Evolutionary conservation across 2,329 filamentous ascomycete species (phyloP).

Genomic region (Neoascochyta sp.): DNA sequence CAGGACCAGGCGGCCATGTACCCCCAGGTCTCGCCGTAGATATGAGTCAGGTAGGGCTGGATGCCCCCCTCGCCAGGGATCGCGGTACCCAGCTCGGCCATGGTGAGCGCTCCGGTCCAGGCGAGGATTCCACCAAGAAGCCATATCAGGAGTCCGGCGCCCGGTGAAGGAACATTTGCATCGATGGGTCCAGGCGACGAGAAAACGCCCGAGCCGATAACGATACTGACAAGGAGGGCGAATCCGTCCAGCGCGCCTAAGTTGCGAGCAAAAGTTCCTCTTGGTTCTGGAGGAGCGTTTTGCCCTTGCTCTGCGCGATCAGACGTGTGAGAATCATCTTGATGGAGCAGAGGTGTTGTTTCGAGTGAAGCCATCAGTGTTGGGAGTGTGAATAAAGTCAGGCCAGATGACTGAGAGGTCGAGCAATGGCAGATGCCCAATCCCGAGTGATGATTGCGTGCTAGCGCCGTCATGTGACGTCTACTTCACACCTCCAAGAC

Average conservation of each 20-base stretch:
- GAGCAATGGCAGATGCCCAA: slow-evolving; percentile 6
- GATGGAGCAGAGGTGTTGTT: slow-evolving; percentile 20
- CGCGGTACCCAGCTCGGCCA: slow-evolving; percentile 61
- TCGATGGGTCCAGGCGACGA: slow-evolving; percentile 62
- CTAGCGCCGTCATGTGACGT: slow-evolving; percentile 5
- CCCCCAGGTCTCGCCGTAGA: slow-evolving; percentile 59
- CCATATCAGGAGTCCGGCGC: slow-evolving; percentile 57
- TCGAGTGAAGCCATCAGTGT: slow-evolving; percentile 20
- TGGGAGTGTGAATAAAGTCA: background rate
- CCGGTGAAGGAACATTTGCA: slow-evolving; percentile 61
- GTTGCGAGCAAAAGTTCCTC: slow-evolving; percentile 32
- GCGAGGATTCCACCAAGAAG: slow-evolving; percentile 59
- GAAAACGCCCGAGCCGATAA: slow-evolving; percentile 63
- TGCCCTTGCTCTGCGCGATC: slow-evolving; percentile 11
- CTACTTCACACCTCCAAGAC: background rate
- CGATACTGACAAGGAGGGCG: slow-evolving; percentile 61
- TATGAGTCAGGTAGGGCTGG: slow-evolving; percentile 59
- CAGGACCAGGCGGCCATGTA: slow-evolving; percentile 64
- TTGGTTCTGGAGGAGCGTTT: slow-evolving; percentile 9
- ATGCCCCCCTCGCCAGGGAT: slow-evolving; percentile 63
- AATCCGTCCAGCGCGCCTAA: slow-evolving; percentile 43
- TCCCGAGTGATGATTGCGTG: slow-evolving; percentile 6
- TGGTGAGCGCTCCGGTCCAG: slow-evolving; percentile 61
- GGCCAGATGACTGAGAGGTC: slow-evolving; percentile 4
- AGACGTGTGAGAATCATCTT: slow-evolving; percentile 6